Conservation (phyloP, 2,329 filamentous ascomycete species). For the Colletotrichum scovillei region DNA sequence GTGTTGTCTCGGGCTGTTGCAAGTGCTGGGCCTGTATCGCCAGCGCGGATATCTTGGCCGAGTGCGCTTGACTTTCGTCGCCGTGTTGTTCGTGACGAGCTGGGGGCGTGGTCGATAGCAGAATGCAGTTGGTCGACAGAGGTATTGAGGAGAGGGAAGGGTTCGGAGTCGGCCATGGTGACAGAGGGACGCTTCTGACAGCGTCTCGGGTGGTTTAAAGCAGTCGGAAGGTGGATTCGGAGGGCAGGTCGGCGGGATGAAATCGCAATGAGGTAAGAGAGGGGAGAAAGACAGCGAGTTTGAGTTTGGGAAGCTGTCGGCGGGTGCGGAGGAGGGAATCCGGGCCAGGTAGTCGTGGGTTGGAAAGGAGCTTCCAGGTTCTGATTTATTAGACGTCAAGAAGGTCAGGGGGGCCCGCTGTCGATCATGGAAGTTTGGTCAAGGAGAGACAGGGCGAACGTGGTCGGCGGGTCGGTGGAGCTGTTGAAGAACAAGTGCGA, state of each 20-base stretch:
- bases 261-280: constrained; percentile 4
- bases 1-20: constrained; percentile 50
- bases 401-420: constrained; percentile 25
- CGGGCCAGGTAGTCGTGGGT: constrained; percentile 4
- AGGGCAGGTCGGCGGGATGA: constrained; percentile 8
- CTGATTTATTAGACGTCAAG: constrained; percentile 26
- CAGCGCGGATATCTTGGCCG: constrained; percentile 63
- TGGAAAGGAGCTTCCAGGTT: constrained; percentile 19
- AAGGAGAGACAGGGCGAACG: constrained; percentile 24
- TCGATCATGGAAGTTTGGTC: constrained; percentile 32
- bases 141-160: constrained; percentile 66
- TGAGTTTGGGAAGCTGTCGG: constrained; percentile 18
- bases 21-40: constrained; percentile 67
- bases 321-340: constrained; percentile 9
- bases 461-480: constrained; percentile 29
- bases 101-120: constrained; percentile 44
- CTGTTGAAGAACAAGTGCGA: constrained; percentile 1
- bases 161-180: constrained; percentile 51
- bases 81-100: constrained; percentile 51
- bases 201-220: constrained; percentile 30
- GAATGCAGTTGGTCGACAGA: constrained; percentile 61
- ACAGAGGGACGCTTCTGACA: neutral
- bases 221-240: neutral
- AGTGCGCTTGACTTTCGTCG: constrained; percentile 68
- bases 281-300: neutral